These are phyloP conservation scores for Mycena vitilis DNA, from an alignment of 768 basidiomycete genomes.

Conservation along the genomic window DNA sequence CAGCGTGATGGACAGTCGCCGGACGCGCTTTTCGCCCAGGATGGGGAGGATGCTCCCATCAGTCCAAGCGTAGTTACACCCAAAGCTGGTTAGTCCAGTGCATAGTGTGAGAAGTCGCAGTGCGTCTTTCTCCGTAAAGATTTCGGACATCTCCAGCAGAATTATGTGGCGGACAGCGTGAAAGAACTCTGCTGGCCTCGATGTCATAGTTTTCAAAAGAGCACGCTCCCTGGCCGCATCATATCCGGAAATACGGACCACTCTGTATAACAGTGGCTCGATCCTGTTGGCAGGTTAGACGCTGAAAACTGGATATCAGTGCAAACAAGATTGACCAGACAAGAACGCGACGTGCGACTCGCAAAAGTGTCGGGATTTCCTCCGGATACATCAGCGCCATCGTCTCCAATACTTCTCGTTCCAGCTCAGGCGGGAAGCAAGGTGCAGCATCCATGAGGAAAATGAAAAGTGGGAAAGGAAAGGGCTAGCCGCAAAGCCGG, in stretches of 20 bases:
- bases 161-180: not conserved
- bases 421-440: not conserved
- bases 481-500: too few relatives aligned
- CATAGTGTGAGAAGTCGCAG: not conserved
- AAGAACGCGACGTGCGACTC: constrained; percentile 7
- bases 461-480: too few relatives aligned
- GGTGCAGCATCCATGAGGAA: not conserved
- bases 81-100: not conserved
- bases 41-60: not conserved
- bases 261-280: not conserved
- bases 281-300: not conserved
- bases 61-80: not conserved
- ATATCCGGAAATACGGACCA: not conserved
- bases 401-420: constrained; percentile 7
- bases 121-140: not conserved
- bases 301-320: not conserved
- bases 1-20: not conserved
- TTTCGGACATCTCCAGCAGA: not conserved
- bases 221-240: not conserved
- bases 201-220: not conserved
- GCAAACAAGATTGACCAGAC: not conserved
- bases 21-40: not conserved
- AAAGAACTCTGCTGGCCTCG: not conserved
- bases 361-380: not conserved
- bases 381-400: not conserved